Evolutionary conservation across 2,329 filamentous ascomycete genomes (phyloP).

Genomic region (Talaromyces funiculosus): DNA sequence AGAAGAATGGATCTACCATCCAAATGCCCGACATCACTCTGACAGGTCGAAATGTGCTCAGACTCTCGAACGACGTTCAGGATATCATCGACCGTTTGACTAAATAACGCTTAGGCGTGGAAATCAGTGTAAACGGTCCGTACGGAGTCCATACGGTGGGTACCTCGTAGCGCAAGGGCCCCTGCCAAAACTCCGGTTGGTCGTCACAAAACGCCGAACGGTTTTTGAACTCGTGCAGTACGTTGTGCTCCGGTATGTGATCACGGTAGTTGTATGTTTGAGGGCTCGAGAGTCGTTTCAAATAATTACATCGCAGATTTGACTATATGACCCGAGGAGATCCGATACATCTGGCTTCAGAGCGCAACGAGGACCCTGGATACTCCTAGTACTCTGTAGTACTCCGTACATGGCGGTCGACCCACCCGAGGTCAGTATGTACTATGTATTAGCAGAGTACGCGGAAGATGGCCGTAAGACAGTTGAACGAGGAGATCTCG

Average conservation of each 20-base stretch:
- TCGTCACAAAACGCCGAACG: background rate
- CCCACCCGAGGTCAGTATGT: background rate
- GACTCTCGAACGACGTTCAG: background rate
- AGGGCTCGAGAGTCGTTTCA: background rate
- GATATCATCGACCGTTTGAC: background rate
- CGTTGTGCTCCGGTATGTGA: background rate
- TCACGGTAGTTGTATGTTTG: background rate
- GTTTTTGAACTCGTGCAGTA: background rate
- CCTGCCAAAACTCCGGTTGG: background rate
- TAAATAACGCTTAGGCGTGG: background rate
- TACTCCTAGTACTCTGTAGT: too few species aligned
- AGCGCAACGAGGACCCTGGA: background rate
- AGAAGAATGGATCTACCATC: background rate
- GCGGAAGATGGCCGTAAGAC: background rate
- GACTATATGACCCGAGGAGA: background rate
- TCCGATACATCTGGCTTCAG: background rate
- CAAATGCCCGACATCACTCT: background rate
- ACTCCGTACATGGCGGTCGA: too few species aligned
- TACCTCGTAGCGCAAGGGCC: background rate
- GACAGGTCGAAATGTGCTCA: background rate
- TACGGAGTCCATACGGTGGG: background rate
- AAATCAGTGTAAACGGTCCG: background rate
- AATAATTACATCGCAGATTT: background rate
- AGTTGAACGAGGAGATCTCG: background rate
- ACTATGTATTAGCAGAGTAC: too few species aligned